A percentile compares a stretch with the other conserved stretches of the same genome.
These are phyloP conservation scores for Chenopodium berlandieri DNA, from an alignment of 148 eudicot species.

Conservation along the genomic window DNA sequence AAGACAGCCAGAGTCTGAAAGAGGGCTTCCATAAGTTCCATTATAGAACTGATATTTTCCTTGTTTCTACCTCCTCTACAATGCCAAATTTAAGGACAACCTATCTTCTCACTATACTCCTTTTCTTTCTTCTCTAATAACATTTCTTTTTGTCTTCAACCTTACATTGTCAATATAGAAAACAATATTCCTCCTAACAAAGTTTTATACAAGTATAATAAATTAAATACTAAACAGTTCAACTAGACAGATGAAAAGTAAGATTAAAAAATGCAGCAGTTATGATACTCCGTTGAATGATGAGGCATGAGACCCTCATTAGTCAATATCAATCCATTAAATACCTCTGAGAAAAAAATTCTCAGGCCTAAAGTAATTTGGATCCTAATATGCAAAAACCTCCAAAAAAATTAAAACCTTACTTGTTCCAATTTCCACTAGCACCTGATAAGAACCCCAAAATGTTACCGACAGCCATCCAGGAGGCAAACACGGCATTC, in stretches of 20 bases:
- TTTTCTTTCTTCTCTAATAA: neutral
- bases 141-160: neutral
- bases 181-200: neutral
- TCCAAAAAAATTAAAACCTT: slow-evolving; percentile 13
- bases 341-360: neutral
- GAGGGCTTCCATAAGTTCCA: neutral
- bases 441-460: slow-evolving; percentile 94
- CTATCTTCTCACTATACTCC: neutral
- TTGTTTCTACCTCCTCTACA: neutral
- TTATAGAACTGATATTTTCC: neutral
- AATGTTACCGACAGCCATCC: slow-evolving; percentile 99
- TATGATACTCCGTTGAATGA: neutral
- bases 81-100: neutral
- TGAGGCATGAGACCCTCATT: neutral
- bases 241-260: neutral
- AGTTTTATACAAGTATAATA: too few species aligned
- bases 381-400: neutral
- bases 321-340: neutral
- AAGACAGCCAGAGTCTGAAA: neutral
- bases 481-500: slow-evolving; percentile 89
- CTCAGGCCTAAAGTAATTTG: neutral
- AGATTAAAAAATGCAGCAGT: neutral
- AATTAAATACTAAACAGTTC: neutral
- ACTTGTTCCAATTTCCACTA: slow-evolving; percentile 90
- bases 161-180: neutral